These are phyloP conservation scores for Entrophospora sp. DNA, from an alignment of 192 early-diverging fungal species.

Conservation along the genomic window DNA sequence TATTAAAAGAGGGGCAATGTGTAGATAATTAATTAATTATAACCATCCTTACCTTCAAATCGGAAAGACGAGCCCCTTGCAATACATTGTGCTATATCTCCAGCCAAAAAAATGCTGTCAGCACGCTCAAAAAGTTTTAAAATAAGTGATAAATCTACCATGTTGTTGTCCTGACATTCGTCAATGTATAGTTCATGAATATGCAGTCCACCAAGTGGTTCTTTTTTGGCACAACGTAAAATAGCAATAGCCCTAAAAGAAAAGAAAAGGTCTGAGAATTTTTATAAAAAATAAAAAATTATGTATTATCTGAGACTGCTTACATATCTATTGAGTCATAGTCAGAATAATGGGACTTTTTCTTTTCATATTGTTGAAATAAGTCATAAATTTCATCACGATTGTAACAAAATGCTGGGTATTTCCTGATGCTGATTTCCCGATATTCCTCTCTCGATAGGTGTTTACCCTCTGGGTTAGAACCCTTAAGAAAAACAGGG, in stretches of 20 bases:
- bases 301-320: neutral
- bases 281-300: neutral
- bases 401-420: neutral
- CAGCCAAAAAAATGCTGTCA: conserved; percentile 2
- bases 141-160: conserved; percentile 6
- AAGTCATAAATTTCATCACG: conserved; percentile 16
- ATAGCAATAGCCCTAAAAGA: conserved; percentile 9
- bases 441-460: conserved; percentile 14
- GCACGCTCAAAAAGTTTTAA: conserved; percentile 5
- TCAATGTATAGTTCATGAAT: conserved; percentile 20
- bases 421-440: conserved; percentile 6
- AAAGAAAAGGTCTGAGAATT: neutral
- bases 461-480: neutral
- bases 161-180: conserved; percentile 14
- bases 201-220: neutral
- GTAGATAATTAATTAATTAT: too few relatives aligned
- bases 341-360: neutral
- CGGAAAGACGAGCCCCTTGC: conserved; percentile 14
- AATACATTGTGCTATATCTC: conserved; percentile 18
- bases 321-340: conserved; percentile 15
- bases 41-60: conserved; percentile 14
- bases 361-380: conserved; percentile 13
- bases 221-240: conserved; percentile 3
- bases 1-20: neutral
- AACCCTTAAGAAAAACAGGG: neutral